Evolutionary conservation across 2,329 filamentous ascomycete species (phyloP).

Genomic region (Claviceps capensis): DNA sequence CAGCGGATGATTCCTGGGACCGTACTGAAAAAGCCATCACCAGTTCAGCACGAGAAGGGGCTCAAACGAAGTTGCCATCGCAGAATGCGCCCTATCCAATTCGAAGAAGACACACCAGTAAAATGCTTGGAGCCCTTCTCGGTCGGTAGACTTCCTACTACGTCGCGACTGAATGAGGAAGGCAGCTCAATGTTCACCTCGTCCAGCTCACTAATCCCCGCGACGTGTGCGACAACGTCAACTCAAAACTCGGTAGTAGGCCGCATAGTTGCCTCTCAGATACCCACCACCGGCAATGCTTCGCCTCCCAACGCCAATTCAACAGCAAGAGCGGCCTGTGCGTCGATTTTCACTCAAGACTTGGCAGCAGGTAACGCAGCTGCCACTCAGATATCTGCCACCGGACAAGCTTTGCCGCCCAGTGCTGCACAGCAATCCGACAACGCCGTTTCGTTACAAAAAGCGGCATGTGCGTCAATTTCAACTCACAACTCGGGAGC

Average conservation of each 20-base stretch:
- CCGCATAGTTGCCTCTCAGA: not conserved
- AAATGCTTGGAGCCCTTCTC: not conserved
- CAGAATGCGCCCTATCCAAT: constrained; percentile 15
- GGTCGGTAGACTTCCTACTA: constrained; percentile 11
- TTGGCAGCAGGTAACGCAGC: not conserved
- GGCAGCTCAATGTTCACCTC: constrained; percentile 15
- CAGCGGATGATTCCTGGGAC: constrained; percentile 12
- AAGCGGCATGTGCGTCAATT: constrained; percentile 8
- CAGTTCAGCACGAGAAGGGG: not conserved
- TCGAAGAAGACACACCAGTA: constrained; percentile 6
- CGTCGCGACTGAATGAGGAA: constrained; percentile 7
- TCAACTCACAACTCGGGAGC: constrained; percentile 2
- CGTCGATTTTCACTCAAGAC: not conserved
- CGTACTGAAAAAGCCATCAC: not conserved
- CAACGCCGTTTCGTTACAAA: not conserved
- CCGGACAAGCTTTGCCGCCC: not conserved
- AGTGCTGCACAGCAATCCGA: not conserved
- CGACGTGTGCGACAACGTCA: constrained; percentile 7
- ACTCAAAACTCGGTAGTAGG: constrained; percentile 1
- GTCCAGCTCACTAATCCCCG: constrained; percentile 18
- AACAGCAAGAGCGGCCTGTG: constrained; percentile 8
- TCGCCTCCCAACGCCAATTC: not conserved
- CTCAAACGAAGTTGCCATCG: constrained; percentile 6
- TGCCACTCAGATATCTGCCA: not conserved
- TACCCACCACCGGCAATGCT: not conserved